Evolutionary conservation across 2,329 filamentous ascomycete genomes (phyloP).

Genomic region (Pezicula radicicola): DNA sequence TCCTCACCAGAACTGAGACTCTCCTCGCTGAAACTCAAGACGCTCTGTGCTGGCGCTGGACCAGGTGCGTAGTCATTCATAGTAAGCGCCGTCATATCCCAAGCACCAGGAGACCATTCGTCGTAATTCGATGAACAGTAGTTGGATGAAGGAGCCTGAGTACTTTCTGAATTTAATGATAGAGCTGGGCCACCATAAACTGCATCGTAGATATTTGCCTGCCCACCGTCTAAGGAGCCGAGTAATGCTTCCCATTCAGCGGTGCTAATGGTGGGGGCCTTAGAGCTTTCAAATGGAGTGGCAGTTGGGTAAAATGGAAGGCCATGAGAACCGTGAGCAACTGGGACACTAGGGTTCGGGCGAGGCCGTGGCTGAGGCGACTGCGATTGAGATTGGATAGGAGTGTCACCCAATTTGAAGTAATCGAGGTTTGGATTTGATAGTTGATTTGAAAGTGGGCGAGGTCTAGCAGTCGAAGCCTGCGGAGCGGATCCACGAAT

Average conservation of each 20-base stretch:
- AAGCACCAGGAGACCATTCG: slow-evolving; percentile 56
- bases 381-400: slow-evolving; percentile 43
- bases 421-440: slow-evolving; percentile 55
- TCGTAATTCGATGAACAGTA: slow-evolving; percentile 18
- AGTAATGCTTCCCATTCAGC: slow-evolving; percentile 82
- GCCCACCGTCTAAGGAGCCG: slow-evolving; percentile 74
- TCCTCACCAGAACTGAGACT: slow-evolving; percentile 52
- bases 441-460: slow-evolving; percentile 14
- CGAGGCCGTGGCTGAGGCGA: slow-evolving; percentile 42
- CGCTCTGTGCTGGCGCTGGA: slow-evolving; percentile 43
- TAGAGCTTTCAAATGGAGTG: slow-evolving; percentile 35
- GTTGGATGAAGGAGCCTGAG: slow-evolving; percentile 5
- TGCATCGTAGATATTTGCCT: slow-evolving; percentile 80
- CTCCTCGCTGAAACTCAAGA: slow-evolving; percentile 58
- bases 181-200: slow-evolving; percentile 67
- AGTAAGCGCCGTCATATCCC: slow-evolving; percentile 38
- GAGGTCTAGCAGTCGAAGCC: slow-evolving; percentile 14
- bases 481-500: slow-evolving; percentile 30
- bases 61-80: slow-evolving; percentile 31
- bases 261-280: slow-evolving; percentile 48
- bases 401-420: slow-evolving; percentile 47
- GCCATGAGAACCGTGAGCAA: slow-evolving; percentile 12
- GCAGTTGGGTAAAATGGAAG: slow-evolving; percentile 26
- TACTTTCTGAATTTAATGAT: slow-evolving; percentile 6
- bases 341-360: slow-evolving; percentile 29